Base-by-base conservation (phyloP, 495 filamentous ascomycete species). In the Saxophila tyrrhenica region DNA sequence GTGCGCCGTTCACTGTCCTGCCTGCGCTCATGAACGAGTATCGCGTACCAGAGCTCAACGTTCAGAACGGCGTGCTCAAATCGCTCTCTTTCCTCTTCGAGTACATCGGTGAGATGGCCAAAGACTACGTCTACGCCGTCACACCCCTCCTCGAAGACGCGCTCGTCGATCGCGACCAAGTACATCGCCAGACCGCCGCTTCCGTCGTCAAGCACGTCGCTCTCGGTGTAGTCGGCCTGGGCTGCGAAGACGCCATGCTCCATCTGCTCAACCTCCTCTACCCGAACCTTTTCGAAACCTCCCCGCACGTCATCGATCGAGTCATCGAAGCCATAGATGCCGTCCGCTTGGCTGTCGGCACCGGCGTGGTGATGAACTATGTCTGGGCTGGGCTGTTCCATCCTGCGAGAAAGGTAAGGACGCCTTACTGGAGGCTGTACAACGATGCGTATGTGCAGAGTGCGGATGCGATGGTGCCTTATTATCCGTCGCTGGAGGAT, bases 1-100 rank as follows among this genome's bases (percentile, higher is more conserved):
- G 94, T 69, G 90, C 89, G 5, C 94, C 94, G 3, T 99, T 97
- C 71, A 97, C 94, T 1, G 92, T 97, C 3, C 86, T 99, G n/a
- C 94, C 94, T 0, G 94, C 91, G 0, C 73, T 99, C 56, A 99
- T 99, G 94, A 99, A 99, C 73, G 94, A 99, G 70, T 99, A 99
- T 69, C 86, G 94, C 32, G 92, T 97, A 1, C 94, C 92, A 0
- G 94, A 99, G 68, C 81, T 99, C 45, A 99, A 99, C 68, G 91
- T 99, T 7, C 92, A 97, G 69, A 99, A 97, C 64, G 94, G 94
- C 70, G 94, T 97, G 41, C 80, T 99, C 60, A 99, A 99, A 68
- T 87, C 89, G 9, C 78, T 99, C 58, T 91, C 86, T 25, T 99
- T 99, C 80, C 76, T 99, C 48, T 97, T 97, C 65, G 92, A 98